Percentiles rank a stretch among this genome's conserved stretches.
These are phyloP conservation scores for Candida sp. DNA, from an alignment of 1,139 yeast species.

Conservation along the genomic window DNA sequence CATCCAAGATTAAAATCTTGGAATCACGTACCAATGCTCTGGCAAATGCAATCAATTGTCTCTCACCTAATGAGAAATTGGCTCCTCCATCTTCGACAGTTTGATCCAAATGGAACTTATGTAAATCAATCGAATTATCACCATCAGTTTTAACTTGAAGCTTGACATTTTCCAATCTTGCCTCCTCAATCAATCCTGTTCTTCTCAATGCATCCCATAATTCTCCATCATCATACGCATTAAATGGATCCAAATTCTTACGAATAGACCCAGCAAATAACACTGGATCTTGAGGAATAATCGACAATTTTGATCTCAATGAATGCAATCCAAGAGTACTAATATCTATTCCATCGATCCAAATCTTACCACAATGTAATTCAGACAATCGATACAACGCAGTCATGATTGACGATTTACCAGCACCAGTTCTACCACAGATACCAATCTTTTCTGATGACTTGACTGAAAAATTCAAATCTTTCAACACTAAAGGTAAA, in stretches of 20 bases:
- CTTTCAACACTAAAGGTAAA: constrained; percentile 68
- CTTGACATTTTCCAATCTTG: constrained; percentile 19
- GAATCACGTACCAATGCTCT: constrained; percentile 50
- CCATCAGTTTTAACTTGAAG: constrained; percentile 9
- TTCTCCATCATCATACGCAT: constrained; percentile 29
- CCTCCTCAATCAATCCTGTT: constrained; percentile 37
- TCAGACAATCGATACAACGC: constrained; percentile 64
- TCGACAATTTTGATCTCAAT: constrained; percentile 32
- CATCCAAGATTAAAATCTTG: constrained; percentile 50
- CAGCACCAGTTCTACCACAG: constrained; percentile 82
- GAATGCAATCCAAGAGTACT: constrained; percentile 31
- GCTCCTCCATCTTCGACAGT: constrained; percentile 51
- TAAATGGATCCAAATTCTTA: constrained; percentile 42
- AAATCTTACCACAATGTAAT: constrained; percentile 46
- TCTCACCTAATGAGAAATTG: constrained; percentile 55
- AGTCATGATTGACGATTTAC: constrained; percentile 67
- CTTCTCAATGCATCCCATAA: constrained; percentile 45
- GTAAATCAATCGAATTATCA: constrained; percentile 22
- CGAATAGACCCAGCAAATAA: constrained; percentile 38
- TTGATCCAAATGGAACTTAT: constrained; percentile 49
- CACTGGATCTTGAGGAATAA: constrained; percentile 46
- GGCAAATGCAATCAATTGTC: constrained; percentile 52
- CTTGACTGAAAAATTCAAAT: constrained; percentile 41
- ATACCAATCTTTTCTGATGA: constrained; percentile 67
- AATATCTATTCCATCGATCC: constrained; percentile 61